Evolutionary conservation across 495 filamentous ascomycete genomes (phyloP).

Genomic region (Penicillium bovifimosum): DNA sequence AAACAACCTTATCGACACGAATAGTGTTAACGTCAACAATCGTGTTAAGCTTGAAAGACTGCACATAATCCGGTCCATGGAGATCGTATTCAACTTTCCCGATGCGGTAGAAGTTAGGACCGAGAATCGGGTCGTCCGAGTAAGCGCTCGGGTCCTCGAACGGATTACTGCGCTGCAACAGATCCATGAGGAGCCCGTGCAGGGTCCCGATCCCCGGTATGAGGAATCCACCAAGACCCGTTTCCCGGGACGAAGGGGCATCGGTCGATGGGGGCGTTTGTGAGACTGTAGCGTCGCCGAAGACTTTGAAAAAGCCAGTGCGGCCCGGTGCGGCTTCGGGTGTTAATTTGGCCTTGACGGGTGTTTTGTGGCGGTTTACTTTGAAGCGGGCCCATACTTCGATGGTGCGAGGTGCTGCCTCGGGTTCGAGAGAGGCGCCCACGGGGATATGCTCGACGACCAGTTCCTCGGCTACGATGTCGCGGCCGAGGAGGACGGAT

Average conservation of each 20-base stretch:
- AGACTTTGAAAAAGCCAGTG: not conserved
- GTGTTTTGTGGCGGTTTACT: constrained; percentile 10
- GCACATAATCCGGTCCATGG: constrained; percentile 24
- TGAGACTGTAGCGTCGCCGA: not conserved
- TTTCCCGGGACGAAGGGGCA: constrained; percentile 6
- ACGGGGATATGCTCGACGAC: constrained; percentile 44
- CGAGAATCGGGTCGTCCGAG: constrained; percentile 32
- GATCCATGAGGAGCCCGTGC: constrained; percentile 29
- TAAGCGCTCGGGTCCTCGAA: constrained; percentile 25
- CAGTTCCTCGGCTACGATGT: constrained; percentile 43
- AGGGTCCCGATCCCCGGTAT: constrained; percentile 18
- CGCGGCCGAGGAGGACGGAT: constrained; percentile 26
- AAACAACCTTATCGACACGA: constrained; percentile 36
- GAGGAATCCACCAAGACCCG: constrained; percentile 13
- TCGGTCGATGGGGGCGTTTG: not conserved
- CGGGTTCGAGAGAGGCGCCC: constrained; percentile 27
- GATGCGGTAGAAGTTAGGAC: constrained; percentile 38
- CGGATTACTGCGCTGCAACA: constrained; percentile 25
- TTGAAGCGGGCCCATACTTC: constrained; percentile 43
- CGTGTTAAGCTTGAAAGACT: constrained; percentile 32
- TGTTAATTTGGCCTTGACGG: not conserved
- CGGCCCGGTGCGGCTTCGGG: not conserved
- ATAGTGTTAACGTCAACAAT: constrained; percentile 34
- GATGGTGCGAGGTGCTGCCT: constrained; percentile 38
- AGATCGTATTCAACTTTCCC: constrained; percentile 42